phyloP scores from a whole-genome alignment of 225 moss, liverwort and hornwort species.

The Lunularia cruciata region DNA sequence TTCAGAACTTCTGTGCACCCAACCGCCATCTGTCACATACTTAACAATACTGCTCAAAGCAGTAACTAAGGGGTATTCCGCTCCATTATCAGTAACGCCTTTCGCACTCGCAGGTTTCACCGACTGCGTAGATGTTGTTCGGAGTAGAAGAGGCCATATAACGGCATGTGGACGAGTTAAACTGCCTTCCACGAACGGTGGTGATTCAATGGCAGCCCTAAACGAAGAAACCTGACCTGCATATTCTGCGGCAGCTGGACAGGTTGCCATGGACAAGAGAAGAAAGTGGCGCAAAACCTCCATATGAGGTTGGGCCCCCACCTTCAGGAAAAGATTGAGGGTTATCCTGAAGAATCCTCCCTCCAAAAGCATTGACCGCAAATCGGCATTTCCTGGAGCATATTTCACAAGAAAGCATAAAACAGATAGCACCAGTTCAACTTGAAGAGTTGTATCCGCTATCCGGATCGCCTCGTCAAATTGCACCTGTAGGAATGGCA shows the following conservation, averaged over 20 bases:
- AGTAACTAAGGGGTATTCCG: slow-evolving; percentile 46
- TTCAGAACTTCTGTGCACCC: slow-evolving; percentile 42
- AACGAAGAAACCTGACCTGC: slow-evolving; percentile 62
- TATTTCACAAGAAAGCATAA: slow-evolving; percentile 73
- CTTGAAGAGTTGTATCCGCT: slow-evolving; percentile 48
- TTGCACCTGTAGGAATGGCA: slow-evolving; percentile 73
- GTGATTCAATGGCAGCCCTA: slow-evolving; percentile 40
- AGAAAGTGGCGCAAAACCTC: slow-evolving; percentile 80
- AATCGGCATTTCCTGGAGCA: slow-evolving; percentile 77
- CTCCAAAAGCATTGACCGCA: slow-evolving; percentile 67
- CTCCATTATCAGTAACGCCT: slow-evolving; percentile 34
- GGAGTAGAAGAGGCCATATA: slow-evolving; percentile 73
- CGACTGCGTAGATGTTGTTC: slow-evolving; percentile 35
- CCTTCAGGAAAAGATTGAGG: slow-evolving; percentile 66
- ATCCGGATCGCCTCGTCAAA: slow-evolving; percentile 36
- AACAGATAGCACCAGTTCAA: slow-evolving; percentile 68
- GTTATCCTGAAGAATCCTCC: slow-evolving; percentile 69
- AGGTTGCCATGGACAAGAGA: slow-evolving; percentile 65
- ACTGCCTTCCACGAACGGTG: slow-evolving; percentile 50
- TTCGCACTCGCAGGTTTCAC: slow-evolving; percentile 9
- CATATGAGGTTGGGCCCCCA: slow-evolving; percentile 58
- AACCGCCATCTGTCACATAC: slow-evolving; percentile 36
- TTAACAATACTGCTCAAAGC: slow-evolving; percentile 50
- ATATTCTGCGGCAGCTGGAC: slow-evolving; percentile 56
- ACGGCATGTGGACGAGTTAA: slow-evolving; percentile 64